Percentiles rank a stretch among this genome's conserved stretches.
Conservation (phyloP, 2,329 filamentous ascomycete species). For the Alternaria ethzedia region DNA sequence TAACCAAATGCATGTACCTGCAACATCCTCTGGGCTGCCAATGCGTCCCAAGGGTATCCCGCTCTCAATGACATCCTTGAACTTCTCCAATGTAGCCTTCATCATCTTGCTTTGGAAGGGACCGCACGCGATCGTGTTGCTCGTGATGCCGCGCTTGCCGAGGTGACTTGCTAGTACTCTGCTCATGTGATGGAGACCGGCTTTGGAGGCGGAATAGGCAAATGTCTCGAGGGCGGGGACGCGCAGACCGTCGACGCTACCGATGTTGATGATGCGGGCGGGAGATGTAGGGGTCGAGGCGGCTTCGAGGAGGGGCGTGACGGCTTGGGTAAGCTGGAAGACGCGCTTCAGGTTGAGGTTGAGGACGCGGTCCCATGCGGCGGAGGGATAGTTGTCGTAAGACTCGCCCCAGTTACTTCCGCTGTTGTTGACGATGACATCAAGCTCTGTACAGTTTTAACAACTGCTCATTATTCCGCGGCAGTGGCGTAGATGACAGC, state of each 20-base stretch:
- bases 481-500: rapidly evolving
- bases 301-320: constrained; percentile 67
- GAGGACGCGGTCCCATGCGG: constrained; percentile 63
- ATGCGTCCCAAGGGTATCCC: constrained; percentile 72
- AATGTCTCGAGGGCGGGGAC: constrained; percentile 66
- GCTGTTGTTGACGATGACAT: constrained; percentile 71
- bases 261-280: constrained; percentile 69
- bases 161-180: constrained; percentile 69
- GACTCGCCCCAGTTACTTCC: constrained; percentile 69
- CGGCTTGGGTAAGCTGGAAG: constrained; percentile 69
- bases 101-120: constrained; percentile 77
- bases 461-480: not conserved
- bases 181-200: constrained; percentile 68
- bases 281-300: constrained; percentile 55
- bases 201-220: constrained; percentile 67
- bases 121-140: constrained; percentile 74
- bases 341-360: constrained; percentile 68
- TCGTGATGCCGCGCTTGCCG: constrained; percentile 66
- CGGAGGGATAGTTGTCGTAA: constrained; percentile 63
- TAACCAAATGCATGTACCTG: constrained; percentile 74
- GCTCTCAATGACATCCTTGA: constrained; percentile 61
- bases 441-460: constrained; percentile 50
- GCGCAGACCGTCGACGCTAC: constrained; percentile 67
- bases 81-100: constrained; percentile 69
- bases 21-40: constrained; percentile 71